Evolutionary conservation across 2,329 filamentous ascomycete species (phyloP), one percentile per base, ranked within the genome.

Genomic region (Fusarium sp.): DNA sequence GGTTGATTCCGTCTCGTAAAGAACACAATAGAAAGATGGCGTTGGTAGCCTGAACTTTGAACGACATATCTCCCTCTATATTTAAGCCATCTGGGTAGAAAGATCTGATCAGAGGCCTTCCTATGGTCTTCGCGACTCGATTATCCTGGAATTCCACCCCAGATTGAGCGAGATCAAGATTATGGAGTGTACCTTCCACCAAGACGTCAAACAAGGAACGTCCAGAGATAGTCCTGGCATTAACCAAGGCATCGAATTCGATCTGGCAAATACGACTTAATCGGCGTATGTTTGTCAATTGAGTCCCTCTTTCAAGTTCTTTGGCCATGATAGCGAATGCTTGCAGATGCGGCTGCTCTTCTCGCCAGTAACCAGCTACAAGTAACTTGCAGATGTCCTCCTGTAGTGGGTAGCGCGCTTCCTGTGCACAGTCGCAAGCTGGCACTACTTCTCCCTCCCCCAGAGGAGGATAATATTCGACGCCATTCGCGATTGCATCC

Each of bases 371-470:
- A 6, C 43, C 43, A 45, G 9, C 11, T 13, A 6, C 7, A 14
- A 45, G 15, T 3, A 55, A 3, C 3, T 10, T 15, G n/a, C 42
- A 55, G 0, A 55, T 14, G 14, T 55, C 52, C 4, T 15, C 4
- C 2, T 7, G n/a, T 2, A 31, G 2, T 6, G 11, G 11, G 14
- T 1, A 19, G 22, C 3, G 11, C 11, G 5, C 3, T 1, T 5
- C 7, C 6, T n/a, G 4, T 15, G 1, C n/a, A 17, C 52, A 55
- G 1, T 7, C 1, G 33, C 42, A 47, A 13, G 14, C 9, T 31
- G 28, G 5, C 28, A 31, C 10, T 4, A 8, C 22, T 36, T 1
- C 9, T 17, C 11, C 3, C 3, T 2, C 2, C 19, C 31, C 13
- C 7, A 2, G n/a, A 7, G 17, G 4, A 1, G 53, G 39, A 7